Evolutionary conservation across 148 eudicot species (phyloP).

Genomic region (Rhododendron vialii): DNA sequence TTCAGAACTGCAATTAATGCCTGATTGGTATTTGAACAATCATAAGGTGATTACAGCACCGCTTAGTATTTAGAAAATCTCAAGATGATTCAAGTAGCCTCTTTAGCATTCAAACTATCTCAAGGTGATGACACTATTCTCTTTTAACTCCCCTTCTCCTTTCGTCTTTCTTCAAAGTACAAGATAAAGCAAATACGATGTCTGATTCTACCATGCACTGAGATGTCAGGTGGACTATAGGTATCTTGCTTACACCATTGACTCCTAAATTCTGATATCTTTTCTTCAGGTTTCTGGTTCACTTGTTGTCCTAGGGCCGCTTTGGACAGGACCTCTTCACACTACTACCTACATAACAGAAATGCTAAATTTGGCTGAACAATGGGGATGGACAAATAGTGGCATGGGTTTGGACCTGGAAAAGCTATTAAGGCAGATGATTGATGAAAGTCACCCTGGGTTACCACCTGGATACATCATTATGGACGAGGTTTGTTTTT

Average conservation of each 20-base stretch:
- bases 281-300: slow-evolving; percentile 53
- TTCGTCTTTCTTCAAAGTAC: not conserved
- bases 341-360: slow-evolving; percentile 49
- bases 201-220: not conserved
- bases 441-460: slow-evolving; percentile 80
- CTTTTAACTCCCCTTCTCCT: not conserved
- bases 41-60: not conserved
- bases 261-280: slow-evolving; percentile 4
- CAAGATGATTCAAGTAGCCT: not conserved
- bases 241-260: not conserved
- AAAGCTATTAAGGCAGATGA: slow-evolving; percentile 65
- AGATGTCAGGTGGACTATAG: not conserved
- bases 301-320: slow-evolving; percentile 75
- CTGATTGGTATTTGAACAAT: not conserved
- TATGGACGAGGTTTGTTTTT: slow-evolving; percentile 57
- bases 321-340: slow-evolving; percentile 97
- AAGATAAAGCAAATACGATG: not conserved
- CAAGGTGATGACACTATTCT: not conserved
- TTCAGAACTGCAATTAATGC: not conserved
- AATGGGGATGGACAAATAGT: slow-evolving; percentile 82
- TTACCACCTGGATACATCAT: slow-evolving; percentile 75
- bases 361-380: slow-evolving; percentile 60
- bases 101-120: not conserved
- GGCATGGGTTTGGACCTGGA: slow-evolving; percentile 54
- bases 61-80: not conserved